A percentile compares a stretch with the other conserved stretches of the same genome.
phyloP scores from a whole-genome alignment of 176 grass and related monocot genomes.

The Triticum dicoccoides region DNA sequence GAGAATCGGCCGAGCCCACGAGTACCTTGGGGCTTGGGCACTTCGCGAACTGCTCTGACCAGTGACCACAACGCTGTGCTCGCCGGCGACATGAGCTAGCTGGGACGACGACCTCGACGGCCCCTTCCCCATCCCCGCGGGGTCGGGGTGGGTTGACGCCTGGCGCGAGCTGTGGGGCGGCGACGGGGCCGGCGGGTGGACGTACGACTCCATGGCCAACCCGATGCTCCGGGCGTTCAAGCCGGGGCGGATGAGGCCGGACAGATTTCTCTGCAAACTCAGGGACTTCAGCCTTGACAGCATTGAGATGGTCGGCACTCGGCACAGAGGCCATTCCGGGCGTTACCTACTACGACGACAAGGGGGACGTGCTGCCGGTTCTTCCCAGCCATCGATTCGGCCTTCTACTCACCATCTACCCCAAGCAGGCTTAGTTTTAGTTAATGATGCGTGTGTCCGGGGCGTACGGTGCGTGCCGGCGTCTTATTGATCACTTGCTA shows the following conservation, averaged over 20 bases:
- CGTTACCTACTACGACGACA: not conserved
- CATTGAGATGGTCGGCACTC: not conserved
- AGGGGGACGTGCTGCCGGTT: not conserved
- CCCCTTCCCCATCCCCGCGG: not conserved
- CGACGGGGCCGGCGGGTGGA: not conserved
- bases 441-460: too few species aligned
- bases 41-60: not conserved
- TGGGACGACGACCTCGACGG: not conserved
- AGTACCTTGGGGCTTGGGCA: not conserved
- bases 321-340: not conserved
- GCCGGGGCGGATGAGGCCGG: not conserved
- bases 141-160: not conserved
- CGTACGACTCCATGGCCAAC: not conserved
- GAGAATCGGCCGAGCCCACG: not conserved
- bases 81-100: not conserved
- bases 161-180: not conserved
- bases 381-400: too few species aligned
- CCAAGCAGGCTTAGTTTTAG: too few species aligned
- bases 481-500: too few species aligned
- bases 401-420: too few species aligned
- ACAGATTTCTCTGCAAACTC: not conserved
- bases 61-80: not conserved
- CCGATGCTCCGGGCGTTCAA: not conserved
- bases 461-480: too few species aligned
- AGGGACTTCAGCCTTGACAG: not conserved